Evolutionary conservation across 805 yeast species (phyloP).

Genomic region (Wickerhamiella occidentalis): DNA sequence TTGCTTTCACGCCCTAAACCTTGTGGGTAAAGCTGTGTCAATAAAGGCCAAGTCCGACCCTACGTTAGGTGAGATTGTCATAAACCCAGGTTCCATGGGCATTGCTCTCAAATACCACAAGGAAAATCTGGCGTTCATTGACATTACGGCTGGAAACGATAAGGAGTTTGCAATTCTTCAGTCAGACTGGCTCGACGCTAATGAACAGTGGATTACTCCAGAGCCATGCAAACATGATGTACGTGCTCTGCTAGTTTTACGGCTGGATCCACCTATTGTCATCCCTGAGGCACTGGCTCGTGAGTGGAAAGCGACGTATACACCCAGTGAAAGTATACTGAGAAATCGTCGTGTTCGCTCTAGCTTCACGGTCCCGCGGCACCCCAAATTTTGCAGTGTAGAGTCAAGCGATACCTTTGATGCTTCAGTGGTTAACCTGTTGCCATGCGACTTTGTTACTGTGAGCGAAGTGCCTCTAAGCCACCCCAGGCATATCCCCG

Average conservation of each 20-base stretch:
- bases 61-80: slow-evolving; percentile 24
- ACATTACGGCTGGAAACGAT: slow-evolving; percentile 19
- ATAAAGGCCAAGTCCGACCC: slow-evolving; percentile 10
- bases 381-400: slow-evolving; percentile 16
- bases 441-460: slow-evolving; percentile 22
- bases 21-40: slow-evolving; percentile 24
- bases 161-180: slow-evolving; percentile 15
- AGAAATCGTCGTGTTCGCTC: slow-evolving; percentile 14
- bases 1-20: slow-evolving; percentile 27
- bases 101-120: slow-evolving; percentile 27
- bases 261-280: slow-evolving; percentile 28
- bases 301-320: slow-evolving; percentile 14
- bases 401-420: slow-evolving; percentile 17
- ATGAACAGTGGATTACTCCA: slow-evolving; percentile 19
- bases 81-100: slow-evolving; percentile 27
- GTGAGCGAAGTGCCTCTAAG: slow-evolving; percentile 23
- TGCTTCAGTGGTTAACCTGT: slow-evolving; percentile 20
- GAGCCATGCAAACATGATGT: slow-evolving; percentile 18
- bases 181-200: slow-evolving; percentile 15
- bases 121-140: slow-evolving; percentile 18
- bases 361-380: slow-evolving; percentile 13
- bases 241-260: slow-evolving; percentile 25
- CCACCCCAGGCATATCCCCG: slow-evolving; percentile 24
- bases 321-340: slow-evolving; percentile 8
- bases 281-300: slow-evolving; percentile 18